A percentile compares a stretch with the other conserved stretches of the same genome.
Evolutionary conservation across 139 green algal genomes (phyloP).

Genomic region (Chlamydomonas eustigma): DNA sequence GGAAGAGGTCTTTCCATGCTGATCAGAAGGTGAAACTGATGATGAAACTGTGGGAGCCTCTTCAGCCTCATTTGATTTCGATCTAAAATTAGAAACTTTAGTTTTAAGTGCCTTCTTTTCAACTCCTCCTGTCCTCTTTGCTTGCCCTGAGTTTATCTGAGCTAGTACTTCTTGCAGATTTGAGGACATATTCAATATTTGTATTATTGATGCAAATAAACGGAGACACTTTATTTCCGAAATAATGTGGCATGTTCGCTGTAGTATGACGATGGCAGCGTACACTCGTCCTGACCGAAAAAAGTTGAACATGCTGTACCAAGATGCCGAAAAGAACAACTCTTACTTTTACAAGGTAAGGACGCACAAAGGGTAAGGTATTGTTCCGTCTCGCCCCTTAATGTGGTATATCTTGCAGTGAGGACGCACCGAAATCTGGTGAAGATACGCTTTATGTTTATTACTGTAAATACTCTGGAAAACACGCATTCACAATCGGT

Average conservation of each 20-base stretch:
- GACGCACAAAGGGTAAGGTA: too few species aligned
- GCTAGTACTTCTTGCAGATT: background rate
- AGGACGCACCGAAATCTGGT: conserved; percentile 39
- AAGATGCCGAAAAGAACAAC: conserved; percentile 62
- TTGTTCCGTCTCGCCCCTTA: too few species aligned
- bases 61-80: background rate
- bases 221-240: too few species aligned
- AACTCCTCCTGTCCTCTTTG: background rate
- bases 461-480: conserved; percentile 82
- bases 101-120: conserved; percentile 9
- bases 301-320: too few species aligned
- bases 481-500: conserved; percentile 77
- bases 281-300: too few species aligned
- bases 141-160: conserved; percentile 18
- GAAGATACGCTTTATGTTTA: conserved; percentile 62
- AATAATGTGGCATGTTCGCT: too few species aligned
- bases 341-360: conserved; percentile 48
- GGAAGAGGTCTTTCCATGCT: background rate
- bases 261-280: too few species aligned
- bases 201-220: conserved; percentile 3
- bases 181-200: background rate
- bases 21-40: background rate
- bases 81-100: conserved; percentile 1
- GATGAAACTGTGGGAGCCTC: background rate
- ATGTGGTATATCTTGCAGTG: conserved; percentile 32